Percentiles rank a stretch among this genome's conserved stretches.
These are phyloP conservation scores for Lachancea waltii DNA, from an alignment of 805 yeast genomes.

Conservation along the genomic window DNA sequence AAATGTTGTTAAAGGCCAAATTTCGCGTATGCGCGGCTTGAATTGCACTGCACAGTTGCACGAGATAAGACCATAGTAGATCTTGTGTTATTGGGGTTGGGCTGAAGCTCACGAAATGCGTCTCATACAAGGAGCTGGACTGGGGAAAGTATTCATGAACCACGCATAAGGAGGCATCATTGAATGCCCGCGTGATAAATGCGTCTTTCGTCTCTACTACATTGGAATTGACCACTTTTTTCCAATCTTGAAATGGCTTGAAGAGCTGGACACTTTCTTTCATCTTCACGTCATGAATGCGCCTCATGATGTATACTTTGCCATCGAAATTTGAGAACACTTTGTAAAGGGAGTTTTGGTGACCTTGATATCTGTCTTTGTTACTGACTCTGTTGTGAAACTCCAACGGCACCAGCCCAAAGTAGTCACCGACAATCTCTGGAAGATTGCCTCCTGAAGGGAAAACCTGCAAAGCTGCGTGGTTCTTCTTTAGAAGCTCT, in stretches of 20 bases:
- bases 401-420: conserved; percentile 80
- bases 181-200: conserved; percentile 81
- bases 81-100: conserved; percentile 46
- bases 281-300: conserved; percentile 56
- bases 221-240: conserved; percentile 41
- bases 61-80: conserved; percentile 65
- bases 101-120: conserved; percentile 44
- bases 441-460: conserved; percentile 44
- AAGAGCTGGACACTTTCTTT: conserved; percentile 54
- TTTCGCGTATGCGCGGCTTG: conserved; percentile 58
- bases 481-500: conserved; percentile 62
- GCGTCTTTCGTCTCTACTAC: conserved; percentile 69
- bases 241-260: conserved; percentile 59
- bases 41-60: conserved; percentile 69
- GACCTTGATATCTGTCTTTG: conserved; percentile 39
- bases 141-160: conserved; percentile 84
- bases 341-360: conserved; percentile 62
- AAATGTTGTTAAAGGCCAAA: conserved; percentile 49
- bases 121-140: conserved; percentile 62
- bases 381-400: conserved; percentile 34
- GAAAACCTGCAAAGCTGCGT: conserved; percentile 68
- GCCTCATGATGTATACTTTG: conserved; percentile 63
- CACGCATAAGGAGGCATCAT: conserved; percentile 66
- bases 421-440: conserved; percentile 72
- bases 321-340: conserved; percentile 78